These are phyloP conservation scores for Cymodocea nodosa DNA, from an alignment of 116 monocot species.

Conservation along the genomic window DNA sequence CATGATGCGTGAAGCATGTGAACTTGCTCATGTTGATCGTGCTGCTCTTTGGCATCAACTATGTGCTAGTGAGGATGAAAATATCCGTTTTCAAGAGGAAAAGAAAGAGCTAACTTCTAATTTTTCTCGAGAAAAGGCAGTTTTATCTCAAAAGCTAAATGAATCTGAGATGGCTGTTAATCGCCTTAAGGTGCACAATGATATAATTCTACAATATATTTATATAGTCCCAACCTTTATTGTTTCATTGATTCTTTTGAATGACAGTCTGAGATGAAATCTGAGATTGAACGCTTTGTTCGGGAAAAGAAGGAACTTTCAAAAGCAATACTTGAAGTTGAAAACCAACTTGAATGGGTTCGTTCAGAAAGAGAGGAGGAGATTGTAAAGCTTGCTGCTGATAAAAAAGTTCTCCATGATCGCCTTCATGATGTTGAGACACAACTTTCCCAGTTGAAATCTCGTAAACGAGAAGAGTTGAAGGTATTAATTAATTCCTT, in stretches of 20 bases:
- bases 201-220: neutral
- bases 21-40: constrained; percentile 68
- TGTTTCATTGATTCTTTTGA: neutral
- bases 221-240: neutral
- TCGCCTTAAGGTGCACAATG: constrained; percentile 53
- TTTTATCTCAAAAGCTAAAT: constrained; percentile 40
- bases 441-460: constrained; percentile 78
- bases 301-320: constrained; percentile 67
- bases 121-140: constrained; percentile 53
- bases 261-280: constrained; percentile 63
- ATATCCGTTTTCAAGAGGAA: constrained; percentile 52
- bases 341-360: constrained; percentile 90
- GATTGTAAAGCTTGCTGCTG: constrained; percentile 59
- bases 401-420: constrained; percentile 72
- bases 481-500: constrained; percentile 34
- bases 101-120: constrained; percentile 39
- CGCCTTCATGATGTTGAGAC: constrained; percentile 85
- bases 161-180: constrained; percentile 58
- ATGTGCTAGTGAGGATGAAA: constrained; percentile 74
- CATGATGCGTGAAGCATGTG: constrained; percentile 81
- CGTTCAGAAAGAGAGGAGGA: constrained; percentile 89
- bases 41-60: constrained; percentile 88
- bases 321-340: constrained; percentile 61
- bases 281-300: constrained; percentile 57
- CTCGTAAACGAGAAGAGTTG: constrained; percentile 75